Evolutionary conservation across 768 basidiomycete genomes (phyloP).

Genomic region (Aureoboletus auriporus): DNA sequence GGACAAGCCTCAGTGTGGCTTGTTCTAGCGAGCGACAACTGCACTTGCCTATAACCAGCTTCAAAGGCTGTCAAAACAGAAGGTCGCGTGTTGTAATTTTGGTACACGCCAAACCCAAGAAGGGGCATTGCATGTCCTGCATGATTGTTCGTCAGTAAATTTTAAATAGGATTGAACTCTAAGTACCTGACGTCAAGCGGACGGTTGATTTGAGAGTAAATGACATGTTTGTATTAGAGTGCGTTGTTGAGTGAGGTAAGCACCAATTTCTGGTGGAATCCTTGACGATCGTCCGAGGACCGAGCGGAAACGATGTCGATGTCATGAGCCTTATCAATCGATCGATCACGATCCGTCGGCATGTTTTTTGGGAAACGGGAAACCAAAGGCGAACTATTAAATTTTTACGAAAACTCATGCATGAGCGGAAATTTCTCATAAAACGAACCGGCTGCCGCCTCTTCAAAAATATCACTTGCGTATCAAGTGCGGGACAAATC

Average conservation of each 20-base stretch:
- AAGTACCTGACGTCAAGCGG: conserved; percentile 34
- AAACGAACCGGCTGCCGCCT: no score
- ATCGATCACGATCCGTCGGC: no score
- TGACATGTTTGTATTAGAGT: conserved; percentile 15
- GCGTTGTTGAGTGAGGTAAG: conserved; percentile 15
- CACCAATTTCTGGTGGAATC: neutral
- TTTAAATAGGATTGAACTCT: conserved; percentile 5
- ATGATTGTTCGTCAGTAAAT: conserved; percentile 2
- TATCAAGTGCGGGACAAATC: conserved; percentile 1
- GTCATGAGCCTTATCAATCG: no score
- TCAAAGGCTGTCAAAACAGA: conserved; percentile 61
- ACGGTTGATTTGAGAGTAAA: conserved; percentile 30
- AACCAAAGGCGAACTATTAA: no score
- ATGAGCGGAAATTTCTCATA: no score
- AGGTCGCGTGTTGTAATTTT: conserved; percentile 52
- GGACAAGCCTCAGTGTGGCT: neutral
- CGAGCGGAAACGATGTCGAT: no score
- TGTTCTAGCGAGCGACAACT: neutral
- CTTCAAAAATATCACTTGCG: neutral
- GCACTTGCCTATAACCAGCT: conserved; percentile 55
- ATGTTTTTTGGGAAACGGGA: no score
- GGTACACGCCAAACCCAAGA: conserved; percentile 70
- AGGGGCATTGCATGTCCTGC: conserved; percentile 57
- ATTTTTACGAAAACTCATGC: no score
- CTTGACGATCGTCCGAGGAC: conserved; percentile 4